These are phyloP conservation scores for Nicotiana sylvestris DNA, from an alignment of 257 asterid species.

Conservation along the genomic window DNA sequence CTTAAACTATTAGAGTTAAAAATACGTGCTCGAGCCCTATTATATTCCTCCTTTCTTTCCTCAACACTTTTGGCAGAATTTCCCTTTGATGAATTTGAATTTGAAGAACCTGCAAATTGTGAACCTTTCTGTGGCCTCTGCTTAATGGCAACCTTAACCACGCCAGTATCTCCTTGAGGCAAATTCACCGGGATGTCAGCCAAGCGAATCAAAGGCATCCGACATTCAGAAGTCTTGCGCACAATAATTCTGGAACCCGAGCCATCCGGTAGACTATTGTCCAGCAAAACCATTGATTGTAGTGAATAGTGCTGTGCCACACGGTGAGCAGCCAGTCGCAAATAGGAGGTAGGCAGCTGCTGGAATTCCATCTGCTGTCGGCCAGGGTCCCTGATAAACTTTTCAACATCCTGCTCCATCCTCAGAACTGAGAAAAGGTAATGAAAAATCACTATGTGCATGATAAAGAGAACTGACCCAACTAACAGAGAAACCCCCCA, in stretches of 20 bases:
- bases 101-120: constrained; percentile 30
- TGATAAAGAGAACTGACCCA: neutral
- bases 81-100: constrained; percentile 44
- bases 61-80: constrained; percentile 86
- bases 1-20: constrained; percentile 65
- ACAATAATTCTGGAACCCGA: constrained; percentile 90
- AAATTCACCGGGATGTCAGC: constrained; percentile 45
- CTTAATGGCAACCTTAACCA: constrained; percentile 55
- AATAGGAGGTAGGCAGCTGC: constrained; percentile 92
- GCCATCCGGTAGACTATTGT: constrained; percentile 82
- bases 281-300: constrained; percentile 93
- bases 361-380: constrained; percentile 95
- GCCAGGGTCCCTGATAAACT: constrained; percentile 74
- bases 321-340: constrained; percentile 98
- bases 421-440: constrained; percentile 57
- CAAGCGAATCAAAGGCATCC: constrained; percentile 64
- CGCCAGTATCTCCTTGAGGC: constrained; percentile 36
- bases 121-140: constrained; percentile 94
- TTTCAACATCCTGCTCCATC: constrained; percentile 97
- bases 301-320: constrained; percentile 98
- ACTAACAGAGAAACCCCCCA: neutral
- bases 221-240: constrained; percentile 58
- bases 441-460: neutral
- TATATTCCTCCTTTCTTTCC: constrained; percentile 97
- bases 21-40: constrained; percentile 95